These are phyloP conservation scores for Pterulicium gracile DNA, from an alignment of 1,284 basidiomycete species.

Conservation along the genomic window DNA sequence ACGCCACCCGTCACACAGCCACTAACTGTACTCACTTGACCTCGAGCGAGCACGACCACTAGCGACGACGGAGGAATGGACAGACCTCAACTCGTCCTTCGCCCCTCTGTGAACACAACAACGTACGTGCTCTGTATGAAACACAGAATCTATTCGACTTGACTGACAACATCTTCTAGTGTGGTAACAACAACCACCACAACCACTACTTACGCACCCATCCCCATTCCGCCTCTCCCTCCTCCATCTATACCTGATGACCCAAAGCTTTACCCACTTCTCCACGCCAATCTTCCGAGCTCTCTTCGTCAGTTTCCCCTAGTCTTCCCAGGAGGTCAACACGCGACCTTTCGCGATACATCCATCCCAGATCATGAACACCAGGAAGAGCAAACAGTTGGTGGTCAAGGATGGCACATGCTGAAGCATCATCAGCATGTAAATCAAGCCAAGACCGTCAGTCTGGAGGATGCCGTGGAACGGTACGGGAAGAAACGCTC, in stretches of 20 bases:
- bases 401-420: constrained; percentile 67
- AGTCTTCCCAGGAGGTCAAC: constrained; percentile 66
- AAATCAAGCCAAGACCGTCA: constrained; percentile 42
- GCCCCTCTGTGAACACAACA: constrained; percentile 69
- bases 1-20: too few relatives aligned
- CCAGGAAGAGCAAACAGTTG: constrained; percentile 52
- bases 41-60: too few relatives aligned
- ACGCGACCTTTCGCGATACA: constrained; percentile 65
- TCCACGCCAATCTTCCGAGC: constrained; percentile 57
- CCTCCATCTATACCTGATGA: constrained; percentile 62
- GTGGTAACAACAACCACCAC: constrained; percentile 81
- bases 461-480: constrained; percentile 67
- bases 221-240: constrained; percentile 60
- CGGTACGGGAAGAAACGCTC: constrained; percentile 72
- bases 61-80: constrained; percentile 17
- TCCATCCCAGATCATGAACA: constrained; percentile 52
- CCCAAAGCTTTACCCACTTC: constrained; percentile 63
- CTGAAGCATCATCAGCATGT: constrained; percentile 48
- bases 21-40: too few relatives aligned
- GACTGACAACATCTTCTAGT: constrained; percentile 29
- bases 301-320: constrained; percentile 65
- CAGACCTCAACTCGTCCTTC: constrained; percentile 54
- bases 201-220: constrained; percentile 75
- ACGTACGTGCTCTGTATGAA: constrained; percentile 35
- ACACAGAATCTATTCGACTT: constrained; percentile 6